Percentiles rank a stretch among this genome's conserved stretches.
These are phyloP conservation scores for Andalucia godoyi DNA, from an alignment of 78 protist genomes.

Conservation along the genomic window DNA sequence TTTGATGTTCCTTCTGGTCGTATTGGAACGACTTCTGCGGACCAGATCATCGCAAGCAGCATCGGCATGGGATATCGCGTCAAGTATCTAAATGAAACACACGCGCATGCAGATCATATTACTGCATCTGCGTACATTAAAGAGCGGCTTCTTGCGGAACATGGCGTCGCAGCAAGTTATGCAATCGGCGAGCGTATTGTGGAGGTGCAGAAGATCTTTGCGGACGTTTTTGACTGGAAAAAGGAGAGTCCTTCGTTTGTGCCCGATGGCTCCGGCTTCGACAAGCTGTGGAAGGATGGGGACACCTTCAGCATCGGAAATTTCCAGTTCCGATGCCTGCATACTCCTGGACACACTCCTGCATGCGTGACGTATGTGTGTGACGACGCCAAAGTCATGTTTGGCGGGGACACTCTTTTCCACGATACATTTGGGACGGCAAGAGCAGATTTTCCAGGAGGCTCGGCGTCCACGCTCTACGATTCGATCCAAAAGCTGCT, in stretches of 20 bases:
- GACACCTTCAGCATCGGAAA: slow-evolving; percentile 27
- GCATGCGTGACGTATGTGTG: slow-evolving; percentile 44
- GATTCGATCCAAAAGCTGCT: slow-evolving; percentile 34
- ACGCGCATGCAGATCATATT: too few relatives aligned
- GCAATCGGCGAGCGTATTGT: slow-evolving; percentile 24
- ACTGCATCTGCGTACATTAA: too few relatives aligned
- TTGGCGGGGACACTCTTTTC: slow-evolving; percentile 53
- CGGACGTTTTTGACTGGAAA: slow-evolving; percentile 3
- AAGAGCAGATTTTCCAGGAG: slow-evolving; percentile 56
- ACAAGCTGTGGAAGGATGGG: slow-evolving; percentile 18
- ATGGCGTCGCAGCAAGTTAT: too few relatives aligned
- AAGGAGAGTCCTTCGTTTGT: slow-evolving; percentile 3
- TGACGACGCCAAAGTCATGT: slow-evolving; percentile 17
- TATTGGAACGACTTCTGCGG: too few relatives aligned
- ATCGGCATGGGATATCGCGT: too few relatives aligned
- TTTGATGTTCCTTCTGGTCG: too few relatives aligned
- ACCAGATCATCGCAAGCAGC: too few relatives aligned
- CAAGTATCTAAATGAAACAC: too few relatives aligned
- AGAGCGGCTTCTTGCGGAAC: too few relatives aligned
- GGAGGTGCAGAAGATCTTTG: slow-evolving; percentile 19
- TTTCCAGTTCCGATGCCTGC: slow-evolving; percentile 8
- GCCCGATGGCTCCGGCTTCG: slow-evolving; percentile 36
- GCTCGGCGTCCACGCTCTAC: slow-evolving; percentile 15
- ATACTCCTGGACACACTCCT: slow-evolving; percentile 65
- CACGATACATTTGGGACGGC: too few relatives aligned